Evolutionary conservation across 148 eudicot species (phyloP), one percentile per base, ranked within the genome.

Genomic region (Cornus controversa): DNA sequence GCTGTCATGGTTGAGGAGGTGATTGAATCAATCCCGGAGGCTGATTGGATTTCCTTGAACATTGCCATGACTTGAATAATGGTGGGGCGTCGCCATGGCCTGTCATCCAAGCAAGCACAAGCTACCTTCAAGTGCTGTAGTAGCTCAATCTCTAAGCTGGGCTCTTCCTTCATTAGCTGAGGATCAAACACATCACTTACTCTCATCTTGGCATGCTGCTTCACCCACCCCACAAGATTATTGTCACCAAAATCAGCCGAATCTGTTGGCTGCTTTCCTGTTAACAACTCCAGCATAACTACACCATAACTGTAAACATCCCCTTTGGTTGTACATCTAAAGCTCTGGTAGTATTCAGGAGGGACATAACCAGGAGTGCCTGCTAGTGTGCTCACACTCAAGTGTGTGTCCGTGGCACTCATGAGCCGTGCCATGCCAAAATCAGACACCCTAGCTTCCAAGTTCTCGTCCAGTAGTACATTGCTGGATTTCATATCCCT

Each of bases 21-120:
- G n/a, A n/a, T n/a, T n/a, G n/a, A 88, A 71, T 93, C 97, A 5
- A 93, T 10, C 60, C 91, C 96, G 0, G 93, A 92, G 16, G 98
- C 95, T 0, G 97, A 92, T 80, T 93, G 93, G 45, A 96, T 96
- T 72, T 96, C 99, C 81, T 93, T 96, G 79, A 90, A 92, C 90
- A 82, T 91, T 0, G 99, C 97, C 98, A 96, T 85, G n/a, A 96
- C 99, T 84, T 96, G 97, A 22, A 96, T 91, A 95, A 96, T 96
- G 3, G 94, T 91, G 1, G 99, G 99, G 0, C 99, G 85, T 45
- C 80, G 86, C 83, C 81, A 90, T 6, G 92, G 91, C 53, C 98
- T 88, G 57, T 96, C 99, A 31, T 96, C 97, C 64, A 96, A 84
- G 82, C 98, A 96, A 22, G 92, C 90, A 70, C 90, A 87, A 4